Conservation (phyloP, 2,329 filamentous ascomycete species). For the Fusarium sp. region DNA sequence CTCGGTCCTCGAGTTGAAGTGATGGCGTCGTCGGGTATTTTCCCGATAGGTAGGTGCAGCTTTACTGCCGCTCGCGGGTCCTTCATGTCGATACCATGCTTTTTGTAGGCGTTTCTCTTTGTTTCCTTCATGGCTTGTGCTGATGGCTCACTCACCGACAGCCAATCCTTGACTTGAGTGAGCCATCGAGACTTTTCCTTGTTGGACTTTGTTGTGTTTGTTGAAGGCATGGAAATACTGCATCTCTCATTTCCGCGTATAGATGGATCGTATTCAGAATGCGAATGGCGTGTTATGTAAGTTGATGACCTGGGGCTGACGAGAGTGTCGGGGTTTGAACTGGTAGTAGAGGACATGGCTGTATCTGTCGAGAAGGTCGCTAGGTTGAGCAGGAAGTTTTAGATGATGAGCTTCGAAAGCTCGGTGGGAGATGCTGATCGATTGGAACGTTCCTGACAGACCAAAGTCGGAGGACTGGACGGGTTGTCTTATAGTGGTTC, state of each 20-base stretch:
- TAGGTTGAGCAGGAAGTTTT: background rate
- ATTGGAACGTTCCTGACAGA: background rate
- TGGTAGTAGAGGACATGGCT: conserved; percentile 25
- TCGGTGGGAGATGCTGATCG: background rate
- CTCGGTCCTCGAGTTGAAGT: conserved; percentile 61
- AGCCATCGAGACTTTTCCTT: conserved; percentile 56
- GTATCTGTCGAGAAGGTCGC: background rate
- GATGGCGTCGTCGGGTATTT: conserved; percentile 61
- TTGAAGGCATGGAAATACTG: conserved; percentile 25
- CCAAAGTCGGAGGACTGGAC: background rate
- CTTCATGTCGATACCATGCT: conserved; percentile 59
- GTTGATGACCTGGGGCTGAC: conserved; percentile 23
- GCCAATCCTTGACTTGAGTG: conserved; percentile 62
- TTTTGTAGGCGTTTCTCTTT: conserved; percentile 58
- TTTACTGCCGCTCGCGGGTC: conserved; percentile 61
- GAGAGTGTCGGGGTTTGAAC: conserved; percentile 18
- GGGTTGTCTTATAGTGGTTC: background rate
- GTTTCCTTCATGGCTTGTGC: conserved; percentile 63
- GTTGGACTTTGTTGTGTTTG: conserved; percentile 44
- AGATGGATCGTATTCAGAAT: conserved; percentile 45
- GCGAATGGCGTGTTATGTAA: conserved; percentile 33
- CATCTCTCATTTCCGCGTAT: conserved; percentile 40
- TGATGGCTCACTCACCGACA: conserved; percentile 64
- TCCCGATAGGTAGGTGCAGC: conserved; percentile 61
- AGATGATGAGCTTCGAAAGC: background rate